Percentiles rank a stretch among this genome's conserved stretches.
These are phyloP conservation scores for Aspergillaceae sp. DNA, from an alignment of 2,329 filamentous ascomycete species.

Conservation along the genomic window DNA sequence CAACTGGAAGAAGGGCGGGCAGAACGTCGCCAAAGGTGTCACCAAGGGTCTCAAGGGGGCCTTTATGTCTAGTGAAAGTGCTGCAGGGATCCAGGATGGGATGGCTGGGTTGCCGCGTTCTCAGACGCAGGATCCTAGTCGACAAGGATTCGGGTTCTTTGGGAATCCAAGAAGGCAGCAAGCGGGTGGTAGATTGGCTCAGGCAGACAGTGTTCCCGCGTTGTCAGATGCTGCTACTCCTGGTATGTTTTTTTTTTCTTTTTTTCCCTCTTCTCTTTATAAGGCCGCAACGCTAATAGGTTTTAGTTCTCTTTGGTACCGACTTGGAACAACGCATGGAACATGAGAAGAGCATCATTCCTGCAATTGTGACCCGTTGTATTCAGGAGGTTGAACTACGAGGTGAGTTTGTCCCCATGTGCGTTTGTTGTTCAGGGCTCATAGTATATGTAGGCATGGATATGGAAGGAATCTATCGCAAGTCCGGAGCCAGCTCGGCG, in stretches of 20 bases:
- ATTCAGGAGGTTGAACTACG: constrained; percentile 94
- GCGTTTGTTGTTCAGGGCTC: no score
- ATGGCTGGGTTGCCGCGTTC: constrained; percentile 26
- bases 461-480: constrained; percentile 93
- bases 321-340: constrained; percentile 80
- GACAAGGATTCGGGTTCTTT: constrained; percentile 66
- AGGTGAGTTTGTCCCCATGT: constrained; percentile 41
- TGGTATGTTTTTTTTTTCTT: constrained; percentile 24
- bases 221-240: constrained; percentile 27
- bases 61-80: constrained; percentile 63
- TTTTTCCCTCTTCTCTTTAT: not conserved
- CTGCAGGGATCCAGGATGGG: constrained; percentile 21
- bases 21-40: constrained; percentile 87
- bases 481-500: constrained; percentile 86
- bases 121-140: constrained; percentile 37
- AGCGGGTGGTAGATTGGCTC: constrained; percentile 31
- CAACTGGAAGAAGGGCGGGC: constrained; percentile 96
- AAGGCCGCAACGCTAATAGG: constrained; percentile 4
- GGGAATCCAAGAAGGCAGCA: constrained; percentile 40
- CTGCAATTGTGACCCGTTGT: constrained; percentile 81
- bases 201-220: constrained; percentile 37
- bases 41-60: constrained; percentile 90
- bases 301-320: constrained; percentile 67
- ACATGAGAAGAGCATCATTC: constrained; percentile 80
- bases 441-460: constrained; percentile 57